Base-by-base conservation (phyloP, 352 stramenopile species). In the Pythium oligandrum region DNA sequence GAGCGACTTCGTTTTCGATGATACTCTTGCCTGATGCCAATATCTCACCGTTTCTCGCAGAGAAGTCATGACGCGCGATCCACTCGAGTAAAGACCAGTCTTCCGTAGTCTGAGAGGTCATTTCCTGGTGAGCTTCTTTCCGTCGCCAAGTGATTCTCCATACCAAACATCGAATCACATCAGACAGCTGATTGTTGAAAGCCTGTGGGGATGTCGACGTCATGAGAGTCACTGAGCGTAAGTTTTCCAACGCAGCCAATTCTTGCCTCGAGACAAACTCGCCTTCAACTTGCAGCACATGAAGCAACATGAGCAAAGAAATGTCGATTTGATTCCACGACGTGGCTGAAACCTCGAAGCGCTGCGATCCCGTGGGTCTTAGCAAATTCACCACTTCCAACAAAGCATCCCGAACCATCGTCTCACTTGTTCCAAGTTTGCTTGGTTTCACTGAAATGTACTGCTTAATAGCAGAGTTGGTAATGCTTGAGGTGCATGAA, bases 251-350 rank as follows among this genome's bases (percentile, higher is more conserved):
- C 9, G 43, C 17, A 48, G 9, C 9, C 43, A 48, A 48, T 48
- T 48, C 43, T 31, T 31, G 43, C 9, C 9, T 48, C 17, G 43
- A 48, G 43, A 30, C 9, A 11, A 30, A 48, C 17, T 30, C 43
- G 17, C 17, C 9, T 48, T 11, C 9, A 31, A 48, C 9, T 48
- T 30, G 9, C 43, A 11, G 17, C 17, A 11, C 9, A 30, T 48
- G 43, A 31, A 48, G 43, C 43, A 48, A 48, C 43, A 30, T 48
- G 43, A 48, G 9, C 17, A 48, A 48, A 48, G 43, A 11, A 48
- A 48, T 48, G 17, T 48, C 43, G 9, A 11, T 30, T 48, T 48
- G 43, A 48, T 48, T 30, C 9, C 9, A 48, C 43, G 9, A 48
- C 38, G 38, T 43, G 38, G 38, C 38, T 43, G 38, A 43, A 43